A percentile compares a stretch with the other conserved stretches of the same genome.
Conservation (phyloP, 768 basidiomycete species). For the Tricholoma flavovirens region DNA sequence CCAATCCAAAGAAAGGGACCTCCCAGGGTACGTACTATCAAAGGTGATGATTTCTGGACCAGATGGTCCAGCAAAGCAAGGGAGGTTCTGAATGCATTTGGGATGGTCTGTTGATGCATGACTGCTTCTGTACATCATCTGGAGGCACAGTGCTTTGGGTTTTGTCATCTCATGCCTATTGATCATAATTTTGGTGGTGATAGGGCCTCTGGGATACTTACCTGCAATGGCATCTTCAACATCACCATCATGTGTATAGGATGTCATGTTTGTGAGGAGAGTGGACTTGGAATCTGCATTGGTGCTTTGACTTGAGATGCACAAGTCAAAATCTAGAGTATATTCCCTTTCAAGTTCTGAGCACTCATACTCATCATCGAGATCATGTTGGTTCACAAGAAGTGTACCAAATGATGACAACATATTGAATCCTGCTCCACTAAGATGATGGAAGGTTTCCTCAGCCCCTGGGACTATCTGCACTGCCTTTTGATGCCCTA, state of each 20-base stretch:
- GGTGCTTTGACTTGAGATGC: no score
- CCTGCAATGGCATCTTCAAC: no score
- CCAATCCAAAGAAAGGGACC: not conserved
- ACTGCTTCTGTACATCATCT: not conserved
- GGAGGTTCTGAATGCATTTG: not conserved
- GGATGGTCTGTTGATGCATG: not conserved
- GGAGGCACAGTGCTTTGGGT: not conserved
- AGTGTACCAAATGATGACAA: not conserved
- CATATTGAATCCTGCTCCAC: not conserved
- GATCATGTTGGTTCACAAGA: no score
- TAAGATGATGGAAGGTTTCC: not conserved
- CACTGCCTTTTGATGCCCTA: not conserved
- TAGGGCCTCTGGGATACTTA: no score
- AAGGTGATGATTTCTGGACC: not conserved
- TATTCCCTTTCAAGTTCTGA: no score
- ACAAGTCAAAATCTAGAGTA: no score
- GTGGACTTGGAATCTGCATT: no score
- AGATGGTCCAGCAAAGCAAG: conserved; percentile 1
- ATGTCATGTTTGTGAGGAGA: no score
- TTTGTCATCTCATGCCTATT: not conserved
- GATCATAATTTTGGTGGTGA: no score
- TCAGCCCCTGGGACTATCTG: not conserved
- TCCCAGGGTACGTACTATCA: not conserved
- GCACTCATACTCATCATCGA: no score
- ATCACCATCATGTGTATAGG: no score